Conservation (phyloP, 305 asterid species). For the Fraxinus nigra region DNA sequence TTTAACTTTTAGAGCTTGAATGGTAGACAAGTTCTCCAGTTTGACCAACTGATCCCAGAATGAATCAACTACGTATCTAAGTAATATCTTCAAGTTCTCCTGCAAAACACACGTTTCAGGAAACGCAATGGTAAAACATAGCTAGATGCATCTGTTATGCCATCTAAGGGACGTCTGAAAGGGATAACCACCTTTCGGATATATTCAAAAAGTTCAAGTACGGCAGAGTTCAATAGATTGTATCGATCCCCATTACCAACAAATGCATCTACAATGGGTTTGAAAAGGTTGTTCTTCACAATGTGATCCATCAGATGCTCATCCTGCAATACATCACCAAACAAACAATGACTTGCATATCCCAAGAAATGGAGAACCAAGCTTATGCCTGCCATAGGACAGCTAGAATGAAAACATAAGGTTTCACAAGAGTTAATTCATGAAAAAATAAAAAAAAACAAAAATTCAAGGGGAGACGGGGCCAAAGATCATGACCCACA, state of each 20-base stretch:
- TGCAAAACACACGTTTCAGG: slow-evolving; percentile 40
- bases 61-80: slow-evolving; percentile 74
- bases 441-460: not conserved
- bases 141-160: slow-evolving; percentile 18
- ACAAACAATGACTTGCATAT: not conserved
- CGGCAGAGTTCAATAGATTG: slow-evolving; percentile 91
- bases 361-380: not conserved
- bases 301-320: slow-evolving; percentile 83
- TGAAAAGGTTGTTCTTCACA: slow-evolving; percentile 71
- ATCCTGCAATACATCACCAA: slow-evolving; percentile 56
- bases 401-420: not conserved
- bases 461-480: not conserved
- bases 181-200: slow-evolving; percentile 64
- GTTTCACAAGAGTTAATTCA: not conserved
- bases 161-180: slow-evolving; percentile 9
- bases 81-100: slow-evolving; percentile 81
- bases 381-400: not conserved
- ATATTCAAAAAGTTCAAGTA: slow-evolving; percentile 84
- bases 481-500: not conserved
- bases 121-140: not conserved
- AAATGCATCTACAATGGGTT: slow-evolving; percentile 79
- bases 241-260: slow-evolving; percentile 86
- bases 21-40: slow-evolving; percentile 62
- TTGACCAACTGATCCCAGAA: slow-evolving; percentile 84
- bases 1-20: slow-evolving; percentile 74